Base-by-base conservation (phyloP, 768 basidiomycete species). In the Boletus subcaerulescens region DNA sequence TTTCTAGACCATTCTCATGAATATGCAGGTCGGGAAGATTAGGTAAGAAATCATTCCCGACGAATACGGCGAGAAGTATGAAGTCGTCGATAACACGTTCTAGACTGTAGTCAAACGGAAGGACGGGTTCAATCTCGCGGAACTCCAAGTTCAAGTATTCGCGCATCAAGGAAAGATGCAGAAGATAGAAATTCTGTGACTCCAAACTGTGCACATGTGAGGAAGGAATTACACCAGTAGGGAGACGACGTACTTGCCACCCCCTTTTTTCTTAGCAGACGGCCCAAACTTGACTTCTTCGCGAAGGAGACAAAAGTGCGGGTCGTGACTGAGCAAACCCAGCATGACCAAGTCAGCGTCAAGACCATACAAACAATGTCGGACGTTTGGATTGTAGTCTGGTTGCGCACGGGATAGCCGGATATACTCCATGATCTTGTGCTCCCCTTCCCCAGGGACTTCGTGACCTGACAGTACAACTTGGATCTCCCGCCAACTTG, bases 401-500 rank as follows among this genome's bases (percentile, higher is more conserved):
- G 90, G 91, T 71, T 98, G 97, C 31, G 97, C 95, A 62, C 95
- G 89, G 49, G 89, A 87, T 57, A 93, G 74, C 38, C 97, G 88
- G 69, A 99, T 98, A 73, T 95, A 99, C 70, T 98, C 97, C 91
- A 98, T 98, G 62, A 99, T 95, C 79, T 99, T 99, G 82, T 99
- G 97, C 69, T 99, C 97, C 56, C 97, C 97, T 73, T 99, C 97
- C 61, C 97, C 97, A 0, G 97, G 97, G 4, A 98, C 95, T 64
- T 99, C 96, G 71, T 98, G 94, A 12, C 97, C 97, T 29, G 93
- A 96, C 36, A 99, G 78, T 38, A 99, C 91, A 20, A 98, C 93
- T 65, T 93, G 80, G 40, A 98, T 84, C 52, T 87, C 82, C 55
- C 91, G 78, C 97, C 97, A 99, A 69, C 94, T 87, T 3, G 97